These are phyloP conservation scores for Daedaleopsis sinensis DNA, from an alignment of 768 basidiomycete genomes.

Conservation along the genomic window DNA sequence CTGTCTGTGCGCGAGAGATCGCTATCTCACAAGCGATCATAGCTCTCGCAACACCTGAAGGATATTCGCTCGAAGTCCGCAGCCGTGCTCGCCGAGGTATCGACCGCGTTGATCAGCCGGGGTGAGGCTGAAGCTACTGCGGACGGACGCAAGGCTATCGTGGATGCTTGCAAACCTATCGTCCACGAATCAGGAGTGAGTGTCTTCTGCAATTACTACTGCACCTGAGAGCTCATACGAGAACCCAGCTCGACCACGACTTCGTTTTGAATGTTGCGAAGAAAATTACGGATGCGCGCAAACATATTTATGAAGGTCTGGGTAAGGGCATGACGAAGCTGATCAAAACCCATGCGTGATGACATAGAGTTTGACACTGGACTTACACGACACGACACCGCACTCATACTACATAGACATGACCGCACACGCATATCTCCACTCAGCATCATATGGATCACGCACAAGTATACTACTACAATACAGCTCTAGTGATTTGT, in stretches of 20 bases:
- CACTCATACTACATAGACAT: background rate
- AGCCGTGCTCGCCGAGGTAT: constrained; percentile 58
- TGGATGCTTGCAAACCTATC: constrained; percentile 52
- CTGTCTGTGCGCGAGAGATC: background rate
- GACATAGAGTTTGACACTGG: background rate
- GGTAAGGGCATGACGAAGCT: constrained; percentile 70
- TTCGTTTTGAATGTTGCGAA: constrained; percentile 64
- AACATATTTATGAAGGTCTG: constrained; percentile 70
- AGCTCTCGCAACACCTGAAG: constrained; percentile 75
- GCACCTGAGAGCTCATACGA: constrained; percentile 4
- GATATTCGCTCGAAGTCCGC: constrained; percentile 56
- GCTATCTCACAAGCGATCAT: background rate
- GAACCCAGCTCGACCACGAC: constrained; percentile 60
- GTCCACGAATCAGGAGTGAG: constrained; percentile 39
- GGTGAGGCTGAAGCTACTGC: constrained; percentile 54
- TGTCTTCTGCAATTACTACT: background rate
- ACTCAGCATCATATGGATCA: constrained; percentile 18
- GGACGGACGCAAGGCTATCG: constrained; percentile 55
- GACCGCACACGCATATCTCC: constrained; percentile 17
- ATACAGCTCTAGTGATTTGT: background rate
- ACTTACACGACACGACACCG: constrained; percentile 8
- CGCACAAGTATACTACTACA: constrained; percentile 10
- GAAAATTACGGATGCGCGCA: constrained; percentile 69
- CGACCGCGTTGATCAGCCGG: constrained; percentile 49
- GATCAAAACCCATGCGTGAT: constrained; percentile 38